phyloP scores from a whole-genome alignment of 225 moss, liverwort and hornwort species.

The Lunularia cruciata region DNA sequence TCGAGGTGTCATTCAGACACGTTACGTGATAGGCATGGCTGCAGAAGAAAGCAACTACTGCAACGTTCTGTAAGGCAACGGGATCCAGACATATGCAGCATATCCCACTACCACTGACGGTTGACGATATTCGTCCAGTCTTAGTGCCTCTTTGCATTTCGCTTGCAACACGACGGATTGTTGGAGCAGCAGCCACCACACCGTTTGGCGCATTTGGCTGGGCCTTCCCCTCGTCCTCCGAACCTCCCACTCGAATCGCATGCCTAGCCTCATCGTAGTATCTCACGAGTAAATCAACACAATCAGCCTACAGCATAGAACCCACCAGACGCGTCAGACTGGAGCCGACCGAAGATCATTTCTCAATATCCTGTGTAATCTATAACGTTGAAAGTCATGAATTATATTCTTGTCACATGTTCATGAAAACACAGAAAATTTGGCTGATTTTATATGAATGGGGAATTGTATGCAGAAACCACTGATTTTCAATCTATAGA shows the following conservation, averaged over 20 bases:
- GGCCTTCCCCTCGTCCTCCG: slow-evolving; percentile 40
- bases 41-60: slow-evolving; percentile 96
- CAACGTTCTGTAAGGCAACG: slow-evolving; percentile 84
- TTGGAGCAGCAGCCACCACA: slow-evolving; percentile 8
- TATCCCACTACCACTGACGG: slow-evolving; percentile 80
- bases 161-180: slow-evolving; percentile 34
- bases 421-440: no score
- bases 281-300: slow-evolving; percentile 91
- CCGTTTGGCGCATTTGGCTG: slow-evolving; percentile 13
- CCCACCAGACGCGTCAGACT: background rate
- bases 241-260: slow-evolving; percentile 89
- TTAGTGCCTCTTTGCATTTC: slow-evolving; percentile 55
- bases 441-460: no score
- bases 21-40: slow-evolving; percentile 97
- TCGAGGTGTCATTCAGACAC: slow-evolving; percentile 83
- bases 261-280: slow-evolving; percentile 97
- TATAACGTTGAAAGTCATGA: no score
- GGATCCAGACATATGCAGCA: slow-evolving; percentile 97
- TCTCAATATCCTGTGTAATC: no score
- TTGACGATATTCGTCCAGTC: slow-evolving; percentile 65
- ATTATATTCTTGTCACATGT: no score
- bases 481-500: no score
- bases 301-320: slow-evolving; percentile 73
- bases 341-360: background rate
- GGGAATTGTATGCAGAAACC: no score